A percentile compares a stretch with the other conserved stretches of the same genome.
These are phyloP conservation scores for Arctium minus DNA, from an alignment of 129 eudicot genomes.

Conservation along the genomic window DNA sequence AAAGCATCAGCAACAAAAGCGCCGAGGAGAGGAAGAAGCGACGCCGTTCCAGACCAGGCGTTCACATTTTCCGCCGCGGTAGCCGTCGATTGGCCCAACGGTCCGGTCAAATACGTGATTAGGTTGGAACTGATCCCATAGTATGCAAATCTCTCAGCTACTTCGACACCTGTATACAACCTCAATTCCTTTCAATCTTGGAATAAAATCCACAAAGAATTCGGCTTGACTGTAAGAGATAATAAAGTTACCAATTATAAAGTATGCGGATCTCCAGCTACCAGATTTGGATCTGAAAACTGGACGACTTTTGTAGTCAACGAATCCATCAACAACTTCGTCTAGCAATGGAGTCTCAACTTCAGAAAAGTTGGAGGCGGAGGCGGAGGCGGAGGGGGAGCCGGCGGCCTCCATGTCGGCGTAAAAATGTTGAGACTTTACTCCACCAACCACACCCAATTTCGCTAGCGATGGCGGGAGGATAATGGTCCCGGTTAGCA, in stretches of 20 bases:
- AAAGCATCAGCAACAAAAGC: conserved; percentile 61
- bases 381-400: background rate
- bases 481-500: background rate
- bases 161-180: conserved; percentile 40
- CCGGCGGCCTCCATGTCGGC: conserved; percentile 22
- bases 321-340: conserved; percentile 52
- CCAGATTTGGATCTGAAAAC: conserved; percentile 58
- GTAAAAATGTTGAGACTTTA: background rate
- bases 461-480: background rate
- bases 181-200: background rate
- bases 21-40: conserved; percentile 51
- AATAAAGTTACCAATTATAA: conserved; percentile 39
- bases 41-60: conserved; percentile 53
- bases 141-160: conserved; percentile 53
- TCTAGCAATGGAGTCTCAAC: conserved; percentile 38
- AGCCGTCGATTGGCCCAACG: conserved; percentile 56
- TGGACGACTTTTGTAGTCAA: conserved; percentile 57
- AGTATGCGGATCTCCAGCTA: conserved; percentile 59
- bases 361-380: background rate
- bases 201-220: background rate
- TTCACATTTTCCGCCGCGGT: conserved; percentile 61
- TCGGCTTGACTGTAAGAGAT: background rate
- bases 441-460: conserved; percentile 3
- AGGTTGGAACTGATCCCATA: conserved; percentile 50
- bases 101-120: conserved; percentile 54